A percentile compares a stretch with the other conserved stretches of the same genome.
Conservation (phyloP, 2,329 filamentous ascomycete species). For the Sporothrix phasma region DNA sequence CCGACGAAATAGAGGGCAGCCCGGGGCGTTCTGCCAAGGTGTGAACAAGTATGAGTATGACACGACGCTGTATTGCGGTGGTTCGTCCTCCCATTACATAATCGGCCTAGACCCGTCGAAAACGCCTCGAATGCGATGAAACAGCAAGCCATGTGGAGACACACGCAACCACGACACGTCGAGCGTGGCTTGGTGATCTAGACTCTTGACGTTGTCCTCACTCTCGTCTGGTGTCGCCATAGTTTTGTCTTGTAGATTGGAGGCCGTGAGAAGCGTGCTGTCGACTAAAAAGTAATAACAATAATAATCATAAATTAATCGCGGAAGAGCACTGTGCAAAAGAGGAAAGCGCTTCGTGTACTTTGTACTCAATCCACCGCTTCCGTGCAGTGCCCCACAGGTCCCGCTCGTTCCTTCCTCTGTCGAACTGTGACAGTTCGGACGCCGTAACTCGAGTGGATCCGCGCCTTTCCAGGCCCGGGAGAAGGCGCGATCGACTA, state of each 20-base stretch:
- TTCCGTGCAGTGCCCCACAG: background rate
- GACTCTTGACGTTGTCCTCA: background rate
- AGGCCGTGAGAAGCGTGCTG: too few relatives aligned
- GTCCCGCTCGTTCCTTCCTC: background rate
- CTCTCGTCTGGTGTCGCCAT: background rate
- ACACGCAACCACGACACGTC: background rate
- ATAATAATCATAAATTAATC: too few relatives aligned
- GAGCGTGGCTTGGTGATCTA: background rate
- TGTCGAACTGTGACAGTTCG: background rate
- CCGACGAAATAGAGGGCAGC: background rate
- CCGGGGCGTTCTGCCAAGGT: background rate
- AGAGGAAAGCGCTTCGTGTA: background rate
- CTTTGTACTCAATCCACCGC: background rate
- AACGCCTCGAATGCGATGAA: background rate
- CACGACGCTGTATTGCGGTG: background rate
- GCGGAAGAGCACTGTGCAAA: background rate
- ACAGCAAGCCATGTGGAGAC: background rate
- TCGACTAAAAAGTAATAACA: too few relatives aligned
- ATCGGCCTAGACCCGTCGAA: slow-evolving; percentile 9
- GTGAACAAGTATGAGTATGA: too few relatives aligned
- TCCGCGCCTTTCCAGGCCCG: background rate
- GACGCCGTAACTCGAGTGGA: background rate
- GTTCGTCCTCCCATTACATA: background rate
- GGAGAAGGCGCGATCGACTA: background rate
- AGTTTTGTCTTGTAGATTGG: too few relatives aligned